Conservation (phyloP, 495 filamentous ascomycete genomes). For the Penicillium taxi region DNA sequence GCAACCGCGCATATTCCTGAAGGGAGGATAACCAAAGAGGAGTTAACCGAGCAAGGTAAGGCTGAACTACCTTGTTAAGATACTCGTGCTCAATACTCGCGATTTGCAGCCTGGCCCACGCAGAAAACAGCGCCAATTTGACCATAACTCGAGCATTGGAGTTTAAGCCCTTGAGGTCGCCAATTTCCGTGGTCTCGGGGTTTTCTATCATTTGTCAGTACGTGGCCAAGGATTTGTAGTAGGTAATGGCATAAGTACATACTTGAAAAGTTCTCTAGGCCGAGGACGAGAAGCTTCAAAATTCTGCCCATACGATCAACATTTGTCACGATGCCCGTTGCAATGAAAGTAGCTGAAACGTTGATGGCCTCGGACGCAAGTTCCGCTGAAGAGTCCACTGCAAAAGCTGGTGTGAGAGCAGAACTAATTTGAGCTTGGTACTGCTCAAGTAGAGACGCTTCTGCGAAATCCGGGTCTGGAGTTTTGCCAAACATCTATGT, state of each 20-base stretch:
- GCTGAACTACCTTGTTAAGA: slow-evolving; percentile 78
- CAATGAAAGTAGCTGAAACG: slow-evolving; percentile 95
- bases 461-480: slow-evolving; percentile 91
- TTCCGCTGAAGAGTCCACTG: slow-evolving; percentile 89
- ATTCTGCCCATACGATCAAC: slow-evolving; percentile 98
- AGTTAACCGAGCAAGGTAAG: slow-evolving; percentile 79
- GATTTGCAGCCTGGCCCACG: slow-evolving; percentile 97
- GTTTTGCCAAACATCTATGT: slow-evolving; percentile 78
- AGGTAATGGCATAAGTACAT: not conserved
- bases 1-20: slow-evolving; percentile 83
- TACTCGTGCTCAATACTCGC: slow-evolving; percentile 91
- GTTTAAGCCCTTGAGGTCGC: slow-evolving; percentile 86
- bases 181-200: slow-evolving; percentile 75
- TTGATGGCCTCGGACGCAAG: slow-evolving; percentile 91
- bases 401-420: slow-evolving; percentile 92
- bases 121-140: slow-evolving; percentile 92
- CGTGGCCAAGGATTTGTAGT: not conserved
- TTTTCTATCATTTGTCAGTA: slow-evolving; percentile 33
- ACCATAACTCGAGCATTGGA: slow-evolving; percentile 98
- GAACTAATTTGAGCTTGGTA: slow-evolving; percentile 98
- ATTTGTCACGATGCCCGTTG: slow-evolving; percentile 94
- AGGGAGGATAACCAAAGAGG: slow-evolving; percentile 91
- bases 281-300: slow-evolving; percentile 81
- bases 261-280: slow-evolving; percentile 82
- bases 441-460: slow-evolving; percentile 90